Percentiles rank a stretch among this genome's conserved stretches.
These are phyloP conservation scores for Rugosomyces carneus DNA, from an alignment of 1,284 basidiomycete genomes.

Conservation along the genomic window DNA sequence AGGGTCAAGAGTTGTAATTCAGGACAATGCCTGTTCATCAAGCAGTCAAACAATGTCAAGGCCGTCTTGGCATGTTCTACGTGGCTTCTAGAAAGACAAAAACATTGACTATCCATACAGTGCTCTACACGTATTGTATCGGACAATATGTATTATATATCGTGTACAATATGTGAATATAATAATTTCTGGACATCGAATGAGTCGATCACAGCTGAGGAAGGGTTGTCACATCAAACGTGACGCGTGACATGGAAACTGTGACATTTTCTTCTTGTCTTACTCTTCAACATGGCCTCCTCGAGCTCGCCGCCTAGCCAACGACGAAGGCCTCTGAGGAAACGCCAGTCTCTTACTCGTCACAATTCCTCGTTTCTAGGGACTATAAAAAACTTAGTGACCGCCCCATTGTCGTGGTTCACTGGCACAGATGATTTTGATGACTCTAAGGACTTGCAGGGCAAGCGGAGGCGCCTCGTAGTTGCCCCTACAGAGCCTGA, in stretches of 20 bases:
- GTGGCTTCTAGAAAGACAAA: not conserved
- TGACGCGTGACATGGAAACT: slow-evolving; percentile 17
- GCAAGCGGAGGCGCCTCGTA: slow-evolving; percentile 44
- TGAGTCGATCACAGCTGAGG: not conserved
- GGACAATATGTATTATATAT: no score
- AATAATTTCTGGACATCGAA: no score
- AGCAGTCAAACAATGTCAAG: not conserved
- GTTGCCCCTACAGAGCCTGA: slow-evolving; percentile 26
- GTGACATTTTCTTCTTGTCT: slow-evolving; percentile 24
- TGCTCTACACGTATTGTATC: no score
- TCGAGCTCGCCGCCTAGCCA: slow-evolving; percentile 21
- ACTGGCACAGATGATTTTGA: slow-evolving; percentile 36
- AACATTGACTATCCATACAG: not conserved
- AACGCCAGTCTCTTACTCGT: slow-evolving; percentile 33
- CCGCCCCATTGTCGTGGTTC: slow-evolving; percentile 59
- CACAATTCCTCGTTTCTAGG: slow-evolving; percentile 48
- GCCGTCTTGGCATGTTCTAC: not conserved
- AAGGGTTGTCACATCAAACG: not conserved
- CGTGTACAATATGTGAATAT: no score
- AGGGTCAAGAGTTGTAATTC: slow-evolving; percentile 1
- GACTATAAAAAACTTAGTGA: slow-evolving; percentile 57
- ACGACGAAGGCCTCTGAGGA: slow-evolving; percentile 22
- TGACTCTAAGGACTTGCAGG: slow-evolving; percentile 41
- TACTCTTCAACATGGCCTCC: slow-evolving; percentile 26
- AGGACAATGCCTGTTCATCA: not conserved